Percentiles rank a stretch among this genome's conserved stretches.
These are phyloP conservation scores for Fagus crenata DNA, from an alignment of 306 rosid genomes.

Conservation along the genomic window DNA sequence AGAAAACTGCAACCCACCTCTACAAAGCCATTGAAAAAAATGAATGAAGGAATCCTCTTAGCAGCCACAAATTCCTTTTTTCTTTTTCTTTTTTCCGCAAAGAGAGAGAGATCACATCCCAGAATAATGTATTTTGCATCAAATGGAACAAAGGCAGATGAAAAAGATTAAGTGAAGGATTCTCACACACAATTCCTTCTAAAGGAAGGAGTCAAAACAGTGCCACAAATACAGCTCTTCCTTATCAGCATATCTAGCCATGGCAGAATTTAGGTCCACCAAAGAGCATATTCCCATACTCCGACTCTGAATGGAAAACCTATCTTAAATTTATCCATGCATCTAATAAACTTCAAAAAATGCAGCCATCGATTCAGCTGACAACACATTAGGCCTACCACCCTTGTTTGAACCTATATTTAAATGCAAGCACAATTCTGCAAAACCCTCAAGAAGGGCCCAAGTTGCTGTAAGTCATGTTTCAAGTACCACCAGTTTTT, in stretches of 20 bases:
- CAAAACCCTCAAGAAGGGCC: not conserved
- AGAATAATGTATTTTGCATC: not conserved
- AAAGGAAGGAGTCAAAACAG: not conserved
- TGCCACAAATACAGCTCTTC: not conserved
- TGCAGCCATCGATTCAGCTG: not conserved
- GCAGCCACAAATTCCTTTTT: not conserved
- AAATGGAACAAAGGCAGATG: not conserved
- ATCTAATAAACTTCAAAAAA: not conserved
- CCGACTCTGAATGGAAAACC: not conserved
- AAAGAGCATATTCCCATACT: not conserved
- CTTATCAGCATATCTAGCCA: not conserved
- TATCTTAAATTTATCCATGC: not conserved
- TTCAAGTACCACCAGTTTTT: too few species aligned
- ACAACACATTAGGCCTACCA: not conserved
- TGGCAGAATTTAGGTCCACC: not conserved
- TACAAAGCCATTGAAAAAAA: not conserved
- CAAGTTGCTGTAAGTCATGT: not conserved
- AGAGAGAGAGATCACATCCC: not conserved
- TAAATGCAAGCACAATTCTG: not conserved
- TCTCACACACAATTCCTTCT: not conserved
- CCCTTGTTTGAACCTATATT: not conserved
- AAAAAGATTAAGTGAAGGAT: not conserved
- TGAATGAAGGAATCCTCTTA: not conserved
- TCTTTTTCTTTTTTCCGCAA: not conserved
- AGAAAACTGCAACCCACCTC: not conserved